phyloP scores from a whole-genome alignment of 192 early-diverging fungal species.

The Umbelopsis ramanniana region DNA sequence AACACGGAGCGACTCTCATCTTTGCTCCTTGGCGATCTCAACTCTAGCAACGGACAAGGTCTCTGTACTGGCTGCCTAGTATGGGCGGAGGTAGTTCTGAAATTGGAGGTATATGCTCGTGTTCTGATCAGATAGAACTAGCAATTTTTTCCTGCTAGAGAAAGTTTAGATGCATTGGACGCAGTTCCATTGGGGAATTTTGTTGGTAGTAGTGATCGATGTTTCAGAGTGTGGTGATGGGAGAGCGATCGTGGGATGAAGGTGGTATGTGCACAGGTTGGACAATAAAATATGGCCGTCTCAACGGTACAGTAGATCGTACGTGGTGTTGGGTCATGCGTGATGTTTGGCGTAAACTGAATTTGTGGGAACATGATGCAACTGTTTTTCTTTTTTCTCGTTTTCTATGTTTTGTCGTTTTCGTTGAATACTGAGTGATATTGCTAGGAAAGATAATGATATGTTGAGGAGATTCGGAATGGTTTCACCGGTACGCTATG shows the following conservation, averaged over 20 bases:
- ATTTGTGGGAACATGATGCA: background rate
- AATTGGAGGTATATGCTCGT: too few relatives aligned
- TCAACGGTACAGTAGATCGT: background rate
- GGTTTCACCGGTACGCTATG: background rate
- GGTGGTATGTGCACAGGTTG: too few relatives aligned
- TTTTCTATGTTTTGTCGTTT: background rate
- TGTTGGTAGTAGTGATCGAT: too few relatives aligned
- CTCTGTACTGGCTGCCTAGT: too few relatives aligned
- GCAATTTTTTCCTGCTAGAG: too few relatives aligned
- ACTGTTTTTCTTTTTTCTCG: background rate
- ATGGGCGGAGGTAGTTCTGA: too few relatives aligned
- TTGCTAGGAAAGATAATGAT: background rate
- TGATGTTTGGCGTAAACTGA: background rate
- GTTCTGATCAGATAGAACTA: too few relatives aligned
- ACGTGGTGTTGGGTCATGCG: background rate
- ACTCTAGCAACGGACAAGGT: constrained; percentile 23
- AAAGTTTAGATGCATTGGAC: too few relatives aligned
- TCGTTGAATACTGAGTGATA: background rate
- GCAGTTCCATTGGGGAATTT: too few relatives aligned
- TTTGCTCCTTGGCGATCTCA: constrained; percentile 20
- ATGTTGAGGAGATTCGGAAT: background rate
- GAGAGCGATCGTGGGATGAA: too few relatives aligned
- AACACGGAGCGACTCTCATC: constrained; percentile 39
- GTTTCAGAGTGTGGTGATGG: too few relatives aligned
- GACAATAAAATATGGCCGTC: background rate